Percentiles rank a stretch among this genome's conserved stretches.
These are phyloP conservation scores for Tinospora cordifolia DNA, from an alignment of 164 flowering plant species.

Conservation along the genomic window DNA sequence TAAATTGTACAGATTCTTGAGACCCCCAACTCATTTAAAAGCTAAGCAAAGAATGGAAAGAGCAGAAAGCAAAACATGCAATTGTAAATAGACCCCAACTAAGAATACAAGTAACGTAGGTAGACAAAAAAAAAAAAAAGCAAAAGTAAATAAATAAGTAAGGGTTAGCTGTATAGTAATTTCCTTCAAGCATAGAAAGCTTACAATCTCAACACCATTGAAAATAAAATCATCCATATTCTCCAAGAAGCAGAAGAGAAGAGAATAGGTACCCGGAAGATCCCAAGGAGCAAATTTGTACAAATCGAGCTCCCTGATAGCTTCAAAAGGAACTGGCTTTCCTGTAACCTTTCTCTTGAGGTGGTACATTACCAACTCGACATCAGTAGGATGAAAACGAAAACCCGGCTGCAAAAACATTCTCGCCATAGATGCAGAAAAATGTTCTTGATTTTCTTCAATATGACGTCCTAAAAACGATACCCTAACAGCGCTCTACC, in stretches of 20 bases:
- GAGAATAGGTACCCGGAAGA: slow-evolving; percentile 53
- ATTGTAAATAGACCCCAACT: not conserved
- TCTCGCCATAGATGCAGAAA: slow-evolving; percentile 26
- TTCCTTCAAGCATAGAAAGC: no score
- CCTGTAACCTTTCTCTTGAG: slow-evolving; percentile 61
- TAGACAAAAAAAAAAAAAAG: no score
- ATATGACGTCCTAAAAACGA: not conserved
- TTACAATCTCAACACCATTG: no score
- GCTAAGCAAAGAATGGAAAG: not conserved
- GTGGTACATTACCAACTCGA: slow-evolving; percentile 60
- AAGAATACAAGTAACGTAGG: not conserved
- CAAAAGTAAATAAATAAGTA: no score
- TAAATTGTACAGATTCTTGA: not conserved
- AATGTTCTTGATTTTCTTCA: not conserved
- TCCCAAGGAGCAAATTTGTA: slow-evolving; percentile 75
- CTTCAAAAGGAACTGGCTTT: slow-evolving; percentile 29
- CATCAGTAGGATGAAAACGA: slow-evolving; percentile 87
- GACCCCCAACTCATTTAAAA: not conserved
- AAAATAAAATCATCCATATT: no score
- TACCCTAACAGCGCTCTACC: not conserved
- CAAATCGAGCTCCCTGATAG: slow-evolving; percentile 56
- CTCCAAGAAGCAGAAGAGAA: not conserved
- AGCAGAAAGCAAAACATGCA: no score
- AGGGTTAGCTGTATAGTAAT: no score
- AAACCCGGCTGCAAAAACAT: slow-evolving; percentile 59